Evolutionary conservation across 129 eudicot genomes (phyloP).

Genomic region (Flaveria ramosissima): DNA sequence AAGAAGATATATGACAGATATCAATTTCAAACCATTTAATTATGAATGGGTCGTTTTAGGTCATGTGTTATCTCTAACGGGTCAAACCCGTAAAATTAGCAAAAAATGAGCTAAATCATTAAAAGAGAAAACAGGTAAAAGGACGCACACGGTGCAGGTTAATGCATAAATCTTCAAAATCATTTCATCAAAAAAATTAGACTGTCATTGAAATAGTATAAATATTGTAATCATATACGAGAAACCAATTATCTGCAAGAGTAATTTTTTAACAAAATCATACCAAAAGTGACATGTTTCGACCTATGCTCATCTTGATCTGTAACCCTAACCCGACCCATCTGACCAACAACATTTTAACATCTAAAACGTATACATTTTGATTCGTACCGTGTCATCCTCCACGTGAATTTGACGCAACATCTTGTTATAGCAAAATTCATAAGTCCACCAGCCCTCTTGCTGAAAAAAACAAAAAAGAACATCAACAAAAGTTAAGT

Average conservation of each 20-base stretch:
- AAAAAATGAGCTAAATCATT: not conserved
- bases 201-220: not conserved
- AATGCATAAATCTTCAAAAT: not conserved
- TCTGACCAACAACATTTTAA: not conserved
- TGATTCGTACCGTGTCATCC: constrained; percentile 59
- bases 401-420: constrained; percentile 82
- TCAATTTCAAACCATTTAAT: not conserved
- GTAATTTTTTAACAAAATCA: not conserved
- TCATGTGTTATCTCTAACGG: not conserved
- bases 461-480: constrained; percentile 48
- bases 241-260: not conserved
- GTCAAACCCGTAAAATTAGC: not conserved
- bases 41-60: not conserved
- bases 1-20: constrained; percentile 10
- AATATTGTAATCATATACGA: not conserved
- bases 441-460: constrained; percentile 99
- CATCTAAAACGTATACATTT: not conserved
- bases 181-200: not conserved
- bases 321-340: not conserved
- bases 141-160: not conserved
- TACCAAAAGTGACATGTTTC: not conserved
- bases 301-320: not conserved
- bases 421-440: constrained; percentile 70
- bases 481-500: constrained; percentile 3
- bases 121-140: not conserved